Evolutionary conservation across 352 stramenopile genomes (phyloP).

Genomic region (Saprolegnia parasitica): DNA sequence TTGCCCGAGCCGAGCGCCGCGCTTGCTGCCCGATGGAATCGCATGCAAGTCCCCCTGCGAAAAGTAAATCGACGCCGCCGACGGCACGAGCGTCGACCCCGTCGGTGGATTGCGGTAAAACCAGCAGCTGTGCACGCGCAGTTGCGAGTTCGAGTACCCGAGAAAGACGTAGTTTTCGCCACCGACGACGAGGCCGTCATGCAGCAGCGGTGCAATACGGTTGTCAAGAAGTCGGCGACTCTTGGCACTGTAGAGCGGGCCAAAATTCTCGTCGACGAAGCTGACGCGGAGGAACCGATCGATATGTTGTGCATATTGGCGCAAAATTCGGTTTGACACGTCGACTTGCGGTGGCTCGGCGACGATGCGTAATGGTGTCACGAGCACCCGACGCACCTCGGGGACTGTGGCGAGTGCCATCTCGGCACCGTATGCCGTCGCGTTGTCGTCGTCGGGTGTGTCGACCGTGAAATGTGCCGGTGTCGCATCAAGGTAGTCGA

Average conservation of each 20-base stretch:
- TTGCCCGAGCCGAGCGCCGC: conserved; percentile 17
- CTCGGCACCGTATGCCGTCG: too few relatives aligned
- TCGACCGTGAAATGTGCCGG: too few relatives aligned
- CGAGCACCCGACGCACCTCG: conserved; percentile 17
- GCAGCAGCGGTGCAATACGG: not conserved
- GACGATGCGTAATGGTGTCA: conserved; percentile 14
- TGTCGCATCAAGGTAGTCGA: too few relatives aligned
- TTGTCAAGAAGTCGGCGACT: too few relatives aligned
- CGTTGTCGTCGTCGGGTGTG: too few relatives aligned
- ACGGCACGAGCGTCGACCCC: not conserved
- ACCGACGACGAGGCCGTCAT: not conserved
- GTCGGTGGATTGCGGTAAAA: conserved; percentile 6
- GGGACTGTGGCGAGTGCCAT: not conserved
- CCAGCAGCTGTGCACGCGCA: conserved; percentile 21
- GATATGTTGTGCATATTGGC: not conserved
- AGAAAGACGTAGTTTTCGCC: conserved; percentile 24
- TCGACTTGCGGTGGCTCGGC: conserved; percentile 12
- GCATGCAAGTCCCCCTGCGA: not conserved
- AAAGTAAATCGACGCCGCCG: too few relatives aligned
- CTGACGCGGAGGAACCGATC: conserved; percentile 23
- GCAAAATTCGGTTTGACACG: conserved; percentile 15
- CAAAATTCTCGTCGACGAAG: conserved; percentile 24
- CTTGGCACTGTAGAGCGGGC: not conserved
- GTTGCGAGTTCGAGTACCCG: conserved; percentile 15
- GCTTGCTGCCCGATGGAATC: not conserved